Conservation (phyloP, 106 monocot genomes). For the Hemerocallis citrina region DNA sequence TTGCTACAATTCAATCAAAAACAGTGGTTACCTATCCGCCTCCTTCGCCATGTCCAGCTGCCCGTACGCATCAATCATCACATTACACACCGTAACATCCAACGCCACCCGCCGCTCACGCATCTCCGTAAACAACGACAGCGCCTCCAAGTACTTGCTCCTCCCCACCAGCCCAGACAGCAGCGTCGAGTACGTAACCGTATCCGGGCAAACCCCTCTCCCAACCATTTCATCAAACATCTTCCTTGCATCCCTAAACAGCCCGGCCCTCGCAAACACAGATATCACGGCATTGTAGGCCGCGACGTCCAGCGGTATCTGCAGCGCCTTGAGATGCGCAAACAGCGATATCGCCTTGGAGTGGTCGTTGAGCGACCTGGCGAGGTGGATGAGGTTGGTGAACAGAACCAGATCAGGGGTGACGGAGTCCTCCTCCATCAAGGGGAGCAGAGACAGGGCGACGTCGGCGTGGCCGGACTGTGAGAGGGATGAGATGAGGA, state of each 20-base stretch:
- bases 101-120: slow-evolving; percentile 23
- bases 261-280: slow-evolving; percentile 54
- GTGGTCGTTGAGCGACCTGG: slow-evolving; percentile 50
- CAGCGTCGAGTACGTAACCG: slow-evolving; percentile 67
- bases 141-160: slow-evolving; percentile 50
- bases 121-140: slow-evolving; percentile 77
- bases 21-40: no score
- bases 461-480: slow-evolving; percentile 53
- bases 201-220: slow-evolving; percentile 41
- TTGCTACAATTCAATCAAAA: no score
- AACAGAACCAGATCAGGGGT: slow-evolving; percentile 58
- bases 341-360: slow-evolving; percentile 73
- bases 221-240: slow-evolving; percentile 55
- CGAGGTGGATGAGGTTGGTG: slow-evolving; percentile 65
- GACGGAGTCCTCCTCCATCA: slow-evolving; percentile 53
- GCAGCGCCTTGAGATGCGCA: slow-evolving; percentile 42
- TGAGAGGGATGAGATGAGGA: slow-evolving; percentile 65
- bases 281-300: slow-evolving; percentile 66
- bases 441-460: slow-evolving; percentile 65
- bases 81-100: slow-evolving; percentile 67
- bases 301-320: slow-evolving; percentile 52
- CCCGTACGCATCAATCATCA: slow-evolving; percentile 85
- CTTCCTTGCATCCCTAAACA: slow-evolving; percentile 58
- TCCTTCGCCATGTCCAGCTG: slow-evolving; percentile 77
- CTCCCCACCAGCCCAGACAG: slow-evolving; percentile 48